Percentiles rank a stretch among this genome's conserved stretches.
Evolutionary conservation across 2,329 filamentous ascomycete species (phyloP).

Genomic region (Venturia pyrina): DNA sequence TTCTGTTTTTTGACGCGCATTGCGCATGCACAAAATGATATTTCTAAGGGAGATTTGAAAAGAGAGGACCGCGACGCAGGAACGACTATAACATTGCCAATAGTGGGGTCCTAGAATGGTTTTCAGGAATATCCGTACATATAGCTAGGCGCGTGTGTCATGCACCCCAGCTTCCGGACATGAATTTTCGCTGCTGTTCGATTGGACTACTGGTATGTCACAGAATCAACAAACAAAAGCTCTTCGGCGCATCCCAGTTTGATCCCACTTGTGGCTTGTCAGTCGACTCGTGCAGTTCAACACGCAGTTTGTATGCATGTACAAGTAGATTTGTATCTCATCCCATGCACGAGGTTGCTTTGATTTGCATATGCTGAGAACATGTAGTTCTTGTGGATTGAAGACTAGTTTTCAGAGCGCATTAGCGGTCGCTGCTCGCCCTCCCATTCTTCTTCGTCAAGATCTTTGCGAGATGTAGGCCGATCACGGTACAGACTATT

Average conservation of each 20-base stretch:
- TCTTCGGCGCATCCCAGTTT: not conserved
- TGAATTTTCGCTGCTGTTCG: too few species aligned
- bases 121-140: not conserved
- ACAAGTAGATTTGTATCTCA: not conserved
- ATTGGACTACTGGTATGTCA: not conserved
- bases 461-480: not conserved
- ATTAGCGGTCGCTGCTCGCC: slow-evolving; percentile 6
- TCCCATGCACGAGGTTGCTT: not conserved
- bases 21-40: not conserved
- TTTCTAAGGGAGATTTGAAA: not conserved
- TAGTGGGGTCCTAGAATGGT: not conserved
- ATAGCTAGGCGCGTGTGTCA: not conserved
- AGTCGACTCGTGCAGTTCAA: not conserved
- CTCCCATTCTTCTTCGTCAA: slow-evolving; percentile 2
- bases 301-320: not conserved
- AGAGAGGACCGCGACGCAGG: not conserved
- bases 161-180: not conserved
- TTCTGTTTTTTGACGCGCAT: not conserved
- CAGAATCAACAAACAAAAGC: too few species aligned
- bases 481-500: slow-evolving; percentile 1
- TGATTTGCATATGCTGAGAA: not conserved
- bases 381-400: not conserved
- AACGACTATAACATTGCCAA: not conserved
- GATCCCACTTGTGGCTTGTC: not conserved
- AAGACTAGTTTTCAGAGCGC: not conserved